phyloP scores from a whole-genome alignment of 257 asterid genomes.

The Coffea eugenioides region DNA sequence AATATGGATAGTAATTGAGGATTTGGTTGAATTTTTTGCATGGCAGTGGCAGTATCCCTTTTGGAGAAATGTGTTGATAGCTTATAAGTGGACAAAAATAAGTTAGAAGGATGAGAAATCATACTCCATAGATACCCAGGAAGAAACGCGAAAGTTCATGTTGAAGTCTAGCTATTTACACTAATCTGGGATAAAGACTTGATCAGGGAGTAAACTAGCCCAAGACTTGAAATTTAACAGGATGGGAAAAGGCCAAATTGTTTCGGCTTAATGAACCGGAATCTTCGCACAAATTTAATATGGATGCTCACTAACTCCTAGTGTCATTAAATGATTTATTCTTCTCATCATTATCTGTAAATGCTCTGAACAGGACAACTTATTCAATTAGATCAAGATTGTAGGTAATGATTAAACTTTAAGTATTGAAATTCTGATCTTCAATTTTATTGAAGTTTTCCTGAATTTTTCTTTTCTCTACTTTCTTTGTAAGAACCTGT shows the following conservation, averaged over 20 bases:
- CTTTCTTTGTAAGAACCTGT: neutral
- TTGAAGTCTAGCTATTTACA: neutral
- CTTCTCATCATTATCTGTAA: neutral
- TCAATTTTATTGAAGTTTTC: neutral
- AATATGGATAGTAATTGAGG: neutral
- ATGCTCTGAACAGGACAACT: neutral
- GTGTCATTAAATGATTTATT: no score
- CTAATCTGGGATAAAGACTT: neutral
- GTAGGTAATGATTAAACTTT: neutral
- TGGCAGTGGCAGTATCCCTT: neutral
- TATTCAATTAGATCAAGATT: neutral
- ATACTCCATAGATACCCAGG: no score
- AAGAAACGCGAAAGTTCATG: neutral
- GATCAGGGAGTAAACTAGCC: neutral
- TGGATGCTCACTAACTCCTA: no score
- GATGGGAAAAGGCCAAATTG: no score
- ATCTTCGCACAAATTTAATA: no score
- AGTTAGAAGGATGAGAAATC: no score
- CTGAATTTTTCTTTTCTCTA: no score
- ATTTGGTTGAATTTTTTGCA: neutral
- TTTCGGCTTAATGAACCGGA: no score
- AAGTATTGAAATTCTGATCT: neutral
- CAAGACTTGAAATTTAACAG: neutral
- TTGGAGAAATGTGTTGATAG: neutral
- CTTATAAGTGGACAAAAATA: no score